Percentiles rank a stretch among this genome's conserved stretches.
phyloP scores from a whole-genome alignment of 2,329 filamentous ascomycete genomes.

The Botrytis porri region DNA sequence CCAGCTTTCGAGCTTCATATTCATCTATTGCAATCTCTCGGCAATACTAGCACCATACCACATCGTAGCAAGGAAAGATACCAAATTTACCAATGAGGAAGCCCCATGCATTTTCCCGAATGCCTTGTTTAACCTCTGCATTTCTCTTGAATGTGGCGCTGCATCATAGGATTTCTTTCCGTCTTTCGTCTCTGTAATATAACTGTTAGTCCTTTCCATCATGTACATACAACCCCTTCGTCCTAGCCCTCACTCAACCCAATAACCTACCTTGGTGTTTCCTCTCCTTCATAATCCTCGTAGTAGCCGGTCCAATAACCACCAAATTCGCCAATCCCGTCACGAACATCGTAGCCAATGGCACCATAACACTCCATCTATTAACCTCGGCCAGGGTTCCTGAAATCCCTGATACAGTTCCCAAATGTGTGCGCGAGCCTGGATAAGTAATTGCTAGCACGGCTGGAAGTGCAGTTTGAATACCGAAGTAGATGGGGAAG shows the following conservation, averaged over 20 bases:
- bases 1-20: background rate
- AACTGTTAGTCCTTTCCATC: background rate
- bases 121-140: slow-evolving; percentile 73
- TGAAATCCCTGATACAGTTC: slow-evolving; percentile 45
- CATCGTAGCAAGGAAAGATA: slow-evolving; percentile 65
- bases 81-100: slow-evolving; percentile 75
- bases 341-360: slow-evolving; percentile 67
- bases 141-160: slow-evolving; percentile 78
- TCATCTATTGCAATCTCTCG: slow-evolving; percentile 31
- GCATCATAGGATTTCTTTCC: slow-evolving; percentile 83
- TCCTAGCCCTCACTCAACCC: background rate
- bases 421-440: slow-evolving; percentile 46
- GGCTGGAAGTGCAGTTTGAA: slow-evolving; percentile 74
- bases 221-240: background rate
- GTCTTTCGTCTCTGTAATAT: slow-evolving; percentile 68
- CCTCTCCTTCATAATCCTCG: slow-evolving; percentile 69
- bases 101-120: slow-evolving; percentile 80
- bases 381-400: slow-evolving; percentile 60
- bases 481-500: slow-evolving; percentile 84
- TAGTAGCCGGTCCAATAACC: slow-evolving; percentile 72
- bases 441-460: slow-evolving; percentile 79
- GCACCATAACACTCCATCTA: slow-evolving; percentile 61
- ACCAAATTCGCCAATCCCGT: slow-evolving; percentile 68
- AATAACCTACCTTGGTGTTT: slow-evolving; percentile 71
- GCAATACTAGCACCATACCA: slow-evolving; percentile 73